Evolutionary conservation across 78 protist genomes (phyloP), one percentile per base, ranked within the genome.

Genomic region (Dictyostelium brefeldianum): DNA sequence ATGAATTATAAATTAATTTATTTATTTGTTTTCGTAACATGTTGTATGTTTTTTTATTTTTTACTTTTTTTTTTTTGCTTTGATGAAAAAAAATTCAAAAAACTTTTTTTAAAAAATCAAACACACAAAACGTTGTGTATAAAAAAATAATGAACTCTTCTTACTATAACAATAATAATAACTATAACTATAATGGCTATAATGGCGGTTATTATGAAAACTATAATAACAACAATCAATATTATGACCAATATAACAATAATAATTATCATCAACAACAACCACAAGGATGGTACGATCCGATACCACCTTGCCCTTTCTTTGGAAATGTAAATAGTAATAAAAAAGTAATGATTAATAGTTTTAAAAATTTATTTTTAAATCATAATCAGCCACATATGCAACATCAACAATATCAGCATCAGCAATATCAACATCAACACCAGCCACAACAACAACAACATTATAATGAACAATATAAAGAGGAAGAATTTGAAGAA

Each of bases 281-380:
- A 62, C 5, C n/a, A 11, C 22, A 67, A 29, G 6, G 12, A 31
- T 67, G 75, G 75, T 67, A 67, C 31, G 75, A 27, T 15, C 75
- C 75, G 11, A 31, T 67, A 12, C 75, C 75, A 67, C 48, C 41
- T 15, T 27, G 50, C 15, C 75, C 48, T 5, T 67, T 67, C 10
- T 64, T 31, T 15, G 20, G 6, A 31, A 31, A 67, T 15, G 5
- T 25, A 7, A 62, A 62, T 22, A 10, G 15, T 27, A 67, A 67
- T 67, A 67, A 41, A 17, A 4, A 31, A 29, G 22, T 29, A 67
- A 67, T 67, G 75, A 67, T 67, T 31, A 14, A 67, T 27, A 67
- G n/a, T 1, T 67, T 67, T 67, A 67, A 67, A 67, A 12, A 31
- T 4, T 31, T 31, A 67, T 67, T 67, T 67, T 67, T 67, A 67